These are phyloP conservation scores for Tetrahymena elliotti DNA, from an alignment of 73 alveolate species.

Conservation along the genomic window DNA sequence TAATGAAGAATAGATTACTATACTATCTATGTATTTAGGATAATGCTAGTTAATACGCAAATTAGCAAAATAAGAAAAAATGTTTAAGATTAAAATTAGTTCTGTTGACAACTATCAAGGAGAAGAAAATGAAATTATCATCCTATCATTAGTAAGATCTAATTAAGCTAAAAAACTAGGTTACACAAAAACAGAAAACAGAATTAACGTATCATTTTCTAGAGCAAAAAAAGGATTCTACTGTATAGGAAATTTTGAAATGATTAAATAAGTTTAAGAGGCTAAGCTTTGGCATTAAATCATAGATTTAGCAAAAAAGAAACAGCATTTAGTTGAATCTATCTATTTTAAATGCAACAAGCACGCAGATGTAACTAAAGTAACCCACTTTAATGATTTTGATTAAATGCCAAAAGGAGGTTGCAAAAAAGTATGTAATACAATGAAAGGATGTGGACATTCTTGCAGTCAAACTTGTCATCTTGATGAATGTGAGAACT, in stretches of 20 bases:
- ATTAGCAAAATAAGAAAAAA: neutral
- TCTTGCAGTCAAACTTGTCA: slow-evolving; percentile 25
- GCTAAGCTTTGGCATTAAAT: slow-evolving; percentile 43
- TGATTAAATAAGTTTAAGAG: slow-evolving; percentile 19
- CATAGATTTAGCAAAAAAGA: slow-evolving; percentile 33
- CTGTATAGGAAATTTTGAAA: slow-evolving; percentile 75
- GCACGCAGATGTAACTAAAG: neutral
- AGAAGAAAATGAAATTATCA: slow-evolving; percentile 84
- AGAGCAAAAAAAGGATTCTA: slow-evolving; percentile 84
- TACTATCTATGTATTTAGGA: slow-evolving; percentile 69
- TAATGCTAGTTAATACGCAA: slow-evolving; percentile 49
- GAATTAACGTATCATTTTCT: slow-evolving; percentile 83
- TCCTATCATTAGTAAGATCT: slow-evolving; percentile 73
- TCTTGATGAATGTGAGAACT: slow-evolving; percentile 1
- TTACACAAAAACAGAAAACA: slow-evolving; percentile 58
- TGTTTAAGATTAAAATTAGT: slow-evolving; percentile 42
- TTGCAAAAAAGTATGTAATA: slow-evolving; percentile 23
- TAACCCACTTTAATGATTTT: neutral
- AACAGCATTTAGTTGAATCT: slow-evolving; percentile 11
- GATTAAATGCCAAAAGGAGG: neutral
- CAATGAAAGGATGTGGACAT: slow-evolving; percentile 5
- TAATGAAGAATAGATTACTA: slow-evolving; percentile 54
- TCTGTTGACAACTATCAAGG: slow-evolving; percentile 89
- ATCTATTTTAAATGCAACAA: neutral
- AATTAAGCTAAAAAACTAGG: slow-evolving; percentile 57